Percentiles rank a stretch among this genome's conserved stretches.
Conservation (phyloP, 2,329 filamentous ascomycete species). For the Aspergillus viridinutans region DNA sequence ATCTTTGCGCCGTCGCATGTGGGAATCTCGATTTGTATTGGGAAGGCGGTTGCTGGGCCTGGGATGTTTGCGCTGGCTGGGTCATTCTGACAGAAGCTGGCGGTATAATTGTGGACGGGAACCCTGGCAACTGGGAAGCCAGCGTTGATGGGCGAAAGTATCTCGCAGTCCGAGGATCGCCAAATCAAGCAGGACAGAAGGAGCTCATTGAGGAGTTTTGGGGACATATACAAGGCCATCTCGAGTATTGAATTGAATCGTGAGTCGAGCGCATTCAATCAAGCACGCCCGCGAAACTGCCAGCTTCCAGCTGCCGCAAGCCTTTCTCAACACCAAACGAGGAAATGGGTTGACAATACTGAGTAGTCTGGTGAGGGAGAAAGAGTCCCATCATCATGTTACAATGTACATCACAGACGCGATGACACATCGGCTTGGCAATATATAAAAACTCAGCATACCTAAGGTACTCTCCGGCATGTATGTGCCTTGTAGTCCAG, state of each 20-base stretch:
- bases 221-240: slow-evolving; percentile 34
- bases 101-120: slow-evolving; percentile 56
- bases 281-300: neutral
- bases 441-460: neutral
- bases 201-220: slow-evolving; percentile 42
- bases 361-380: neutral
- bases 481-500: neutral
- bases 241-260: slow-evolving; percentile 28
- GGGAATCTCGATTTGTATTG: slow-evolving; percentile 60
- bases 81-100: slow-evolving; percentile 58
- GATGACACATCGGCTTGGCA: neutral
- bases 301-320: neutral
- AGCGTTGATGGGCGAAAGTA: slow-evolving; percentile 56
- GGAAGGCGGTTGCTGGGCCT: slow-evolving; percentile 63
- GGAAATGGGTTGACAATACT: neutral
- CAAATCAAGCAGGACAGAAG: slow-evolving; percentile 31
- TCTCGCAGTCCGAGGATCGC: slow-evolving; percentile 36
- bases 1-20: slow-evolving; percentile 56
- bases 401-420: neutral
- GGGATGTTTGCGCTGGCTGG: slow-evolving; percentile 64
- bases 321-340: neutral
- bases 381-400: neutral
- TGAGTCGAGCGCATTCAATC: neutral
- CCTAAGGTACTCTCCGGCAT: neutral
- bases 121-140: slow-evolving; percentile 54